Percentiles rank a stretch among this genome's conserved stretches.
These are phyloP conservation scores for Claviceps lovelessii DNA, from an alignment of 2,329 filamentous ascomycete genomes.

Conservation along the genomic window DNA sequence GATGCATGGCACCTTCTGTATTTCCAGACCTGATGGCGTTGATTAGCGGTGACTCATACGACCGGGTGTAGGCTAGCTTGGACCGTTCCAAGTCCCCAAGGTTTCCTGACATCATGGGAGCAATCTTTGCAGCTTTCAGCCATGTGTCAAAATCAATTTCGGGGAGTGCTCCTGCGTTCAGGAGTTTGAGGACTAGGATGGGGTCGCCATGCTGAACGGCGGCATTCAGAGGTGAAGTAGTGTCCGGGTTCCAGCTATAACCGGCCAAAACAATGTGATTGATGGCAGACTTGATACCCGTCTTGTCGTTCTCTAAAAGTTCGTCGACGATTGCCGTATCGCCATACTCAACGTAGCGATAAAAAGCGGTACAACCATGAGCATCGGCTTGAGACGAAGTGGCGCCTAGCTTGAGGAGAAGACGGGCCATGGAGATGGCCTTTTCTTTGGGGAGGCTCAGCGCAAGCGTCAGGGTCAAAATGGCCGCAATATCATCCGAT, in stretches of 20 bases:
- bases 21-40: constrained; percentile 35
- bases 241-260: constrained; percentile 17
- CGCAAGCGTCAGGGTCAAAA: constrained; percentile 57
- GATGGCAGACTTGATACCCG: constrained; percentile 47
- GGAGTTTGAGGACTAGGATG: constrained; percentile 41
- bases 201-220: constrained; percentile 42
- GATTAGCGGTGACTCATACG: constrained; percentile 51
- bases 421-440: constrained; percentile 48
- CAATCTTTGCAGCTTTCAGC: constrained; percentile 41
- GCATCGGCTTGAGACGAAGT: constrained; percentile 59
- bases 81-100: constrained; percentile 32
- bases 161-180: constrained; percentile 47
- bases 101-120: constrained; percentile 19
- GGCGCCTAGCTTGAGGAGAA: constrained; percentile 56
- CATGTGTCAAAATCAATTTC: constrained; percentile 50
- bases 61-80: constrained; percentile 29
- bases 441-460: constrained; percentile 47
- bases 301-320: constrained; percentile 41
- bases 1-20: constrained; percentile 34
- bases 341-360: constrained; percentile 43
- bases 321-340: constrained; percentile 33
- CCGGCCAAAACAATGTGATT: constrained; percentile 44
- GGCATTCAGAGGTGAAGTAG: constrained; percentile 38
- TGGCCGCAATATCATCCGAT: constrained; percentile 39
- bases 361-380: constrained; percentile 48